These are phyloP conservation scores for Alternaria solani DNA, from an alignment of 2,329 filamentous ascomycete genomes.

Conservation along the genomic window DNA sequence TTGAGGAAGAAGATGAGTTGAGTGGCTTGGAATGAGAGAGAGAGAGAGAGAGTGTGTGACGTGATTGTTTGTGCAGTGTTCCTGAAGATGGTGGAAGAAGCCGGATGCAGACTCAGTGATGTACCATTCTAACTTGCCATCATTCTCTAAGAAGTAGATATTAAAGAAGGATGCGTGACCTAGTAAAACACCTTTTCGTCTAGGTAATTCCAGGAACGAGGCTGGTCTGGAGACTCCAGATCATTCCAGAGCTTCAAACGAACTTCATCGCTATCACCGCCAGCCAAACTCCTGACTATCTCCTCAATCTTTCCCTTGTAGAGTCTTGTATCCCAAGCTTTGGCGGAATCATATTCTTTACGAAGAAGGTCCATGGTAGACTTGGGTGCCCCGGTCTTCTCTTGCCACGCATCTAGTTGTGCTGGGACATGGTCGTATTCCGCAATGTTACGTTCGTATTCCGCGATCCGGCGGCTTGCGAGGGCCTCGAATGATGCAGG, in stretches of 20 bases:
- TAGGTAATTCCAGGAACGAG: neutral
- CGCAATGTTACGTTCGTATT: neutral
- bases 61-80: neutral
- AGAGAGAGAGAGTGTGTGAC: neutral
- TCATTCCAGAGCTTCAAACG: neutral
- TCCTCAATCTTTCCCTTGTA: neutral
- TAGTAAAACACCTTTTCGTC: neutral
- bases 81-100: neutral
- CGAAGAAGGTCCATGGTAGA: neutral
- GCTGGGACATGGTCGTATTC: neutral
- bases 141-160: neutral
- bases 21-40: neutral
- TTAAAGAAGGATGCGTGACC: neutral
- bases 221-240: neutral
- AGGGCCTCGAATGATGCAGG: slow-evolving; percentile 2
- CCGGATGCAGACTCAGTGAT: neutral
- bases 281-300: neutral
- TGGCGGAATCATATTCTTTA: neutral
- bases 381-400: neutral
- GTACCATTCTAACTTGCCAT: neutral
- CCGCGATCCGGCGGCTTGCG: neutral
- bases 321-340: neutral
- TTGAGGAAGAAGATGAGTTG: slow-evolving; percentile 10
- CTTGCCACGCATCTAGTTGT: neutral
- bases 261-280: neutral